These are phyloP conservation scores for Neurospora sublineolata DNA, from an alignment of 495 filamentous ascomycete species.

Conservation along the genomic window DNA sequence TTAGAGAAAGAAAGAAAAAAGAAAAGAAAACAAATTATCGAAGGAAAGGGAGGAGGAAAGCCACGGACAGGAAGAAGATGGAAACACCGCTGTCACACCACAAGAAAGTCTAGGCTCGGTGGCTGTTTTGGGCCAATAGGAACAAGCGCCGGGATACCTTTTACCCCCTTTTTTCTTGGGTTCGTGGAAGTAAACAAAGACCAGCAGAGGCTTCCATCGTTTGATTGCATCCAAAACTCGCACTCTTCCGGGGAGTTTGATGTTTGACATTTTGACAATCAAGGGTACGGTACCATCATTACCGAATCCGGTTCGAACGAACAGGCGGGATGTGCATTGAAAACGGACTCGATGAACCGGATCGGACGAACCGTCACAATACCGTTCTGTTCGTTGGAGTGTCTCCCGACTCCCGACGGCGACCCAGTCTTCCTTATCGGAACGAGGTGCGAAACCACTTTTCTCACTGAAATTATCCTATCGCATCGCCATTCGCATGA, in stretches of 20 bases:
- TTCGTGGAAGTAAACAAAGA: not conserved
- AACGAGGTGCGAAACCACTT: not conserved
- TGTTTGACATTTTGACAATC: not conserved
- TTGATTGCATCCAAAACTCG: not conserved
- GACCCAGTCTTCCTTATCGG: not conserved
- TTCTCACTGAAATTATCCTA: not conserved
- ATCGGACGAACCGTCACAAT: not conserved
- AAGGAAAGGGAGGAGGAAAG: not conserved
- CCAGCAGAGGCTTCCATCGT: no score
- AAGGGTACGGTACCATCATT: no score
- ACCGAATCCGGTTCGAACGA: not conserved
- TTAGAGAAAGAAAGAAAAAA: not conserved
- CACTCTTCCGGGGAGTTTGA: not conserved
- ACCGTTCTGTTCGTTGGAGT: not conserved
- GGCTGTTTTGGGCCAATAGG: not conserved
- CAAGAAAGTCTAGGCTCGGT: not conserved
- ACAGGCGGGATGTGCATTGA: not conserved
- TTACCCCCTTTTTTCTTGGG: not conserved
- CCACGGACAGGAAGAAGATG: not conserved
- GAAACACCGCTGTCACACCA: not conserved
- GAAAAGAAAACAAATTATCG: not conserved
- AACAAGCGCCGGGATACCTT: not conserved
- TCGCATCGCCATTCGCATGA: not conserved
- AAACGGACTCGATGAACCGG: not conserved
- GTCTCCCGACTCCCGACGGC: not conserved